These are phyloP conservation scores for Lachancea dasiensis DNA, from an alignment of 805 yeast genomes.

Conservation along the genomic window DNA sequence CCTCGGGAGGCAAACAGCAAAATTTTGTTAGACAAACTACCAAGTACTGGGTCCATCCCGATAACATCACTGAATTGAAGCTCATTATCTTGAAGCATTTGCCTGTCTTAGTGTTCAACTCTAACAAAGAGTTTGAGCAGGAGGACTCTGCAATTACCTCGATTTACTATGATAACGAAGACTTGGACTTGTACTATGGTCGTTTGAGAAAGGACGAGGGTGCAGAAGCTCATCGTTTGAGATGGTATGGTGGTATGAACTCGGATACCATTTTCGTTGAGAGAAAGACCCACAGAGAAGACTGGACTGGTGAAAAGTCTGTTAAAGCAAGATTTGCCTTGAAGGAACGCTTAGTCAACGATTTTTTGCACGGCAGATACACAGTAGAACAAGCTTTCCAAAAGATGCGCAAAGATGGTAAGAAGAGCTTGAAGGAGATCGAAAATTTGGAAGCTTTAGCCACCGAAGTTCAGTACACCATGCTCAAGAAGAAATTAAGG, in stretches of 20 bases:
- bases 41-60: constrained; percentile 99
- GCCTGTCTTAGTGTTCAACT: constrained; percentile 93
- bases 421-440: constrained; percentile 79
- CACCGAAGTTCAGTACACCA: constrained; percentile 85
- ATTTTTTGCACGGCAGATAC: constrained; percentile 73
- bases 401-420: constrained; percentile 88
- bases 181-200: constrained; percentile 88
- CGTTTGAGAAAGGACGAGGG: constrained; percentile 95
- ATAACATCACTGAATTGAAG: constrained; percentile 93
- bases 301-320: constrained; percentile 99
- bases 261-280: constrained; percentile 91
- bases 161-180: constrained; percentile 86
- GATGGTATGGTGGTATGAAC: constrained; percentile 99
- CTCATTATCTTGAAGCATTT: constrained; percentile 87
- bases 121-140: constrained; percentile 89
- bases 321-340: constrained; percentile 94
- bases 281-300: constrained; percentile 97
- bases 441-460: constrained; percentile 91
- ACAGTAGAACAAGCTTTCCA: constrained; percentile 88
- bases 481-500: constrained; percentile 73
- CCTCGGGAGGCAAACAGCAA: constrained; percentile 98
- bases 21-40: constrained; percentile 98
- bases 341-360: constrained; percentile 86
- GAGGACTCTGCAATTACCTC: constrained; percentile 97
- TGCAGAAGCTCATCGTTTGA: constrained; percentile 94